Conservation (phyloP, 441 rosid species). For the Brassica hybrid region DNA sequence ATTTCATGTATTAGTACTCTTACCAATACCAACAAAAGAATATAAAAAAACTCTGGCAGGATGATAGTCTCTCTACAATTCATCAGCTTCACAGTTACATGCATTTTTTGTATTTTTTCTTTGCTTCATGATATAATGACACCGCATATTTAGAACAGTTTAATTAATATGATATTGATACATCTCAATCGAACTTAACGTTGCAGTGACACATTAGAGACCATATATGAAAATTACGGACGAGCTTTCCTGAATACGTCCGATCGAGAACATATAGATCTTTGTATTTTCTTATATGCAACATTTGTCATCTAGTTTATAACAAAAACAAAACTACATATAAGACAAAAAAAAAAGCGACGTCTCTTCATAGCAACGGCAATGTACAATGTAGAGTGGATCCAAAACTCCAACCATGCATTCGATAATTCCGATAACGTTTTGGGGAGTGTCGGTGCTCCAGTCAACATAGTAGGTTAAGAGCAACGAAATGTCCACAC, state of each 20-base stretch:
- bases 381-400: conserved; percentile 7
- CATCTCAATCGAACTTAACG: no score
- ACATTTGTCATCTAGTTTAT: conserved; percentile 22
- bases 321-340: conserved; percentile 14
- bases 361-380: conserved; percentile 23
- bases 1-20: no score
- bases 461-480: conserved; percentile 14
- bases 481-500: conserved; percentile 8
- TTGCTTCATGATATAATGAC: no score
- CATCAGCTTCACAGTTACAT: no score
- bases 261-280: neutral
- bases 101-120: no score
- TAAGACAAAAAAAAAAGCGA: neutral
- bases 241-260: conserved; percentile 13
- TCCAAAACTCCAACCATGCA: conserved; percentile 14
- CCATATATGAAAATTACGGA: neutral
- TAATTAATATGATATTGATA: no score
- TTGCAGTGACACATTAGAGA: neutral
- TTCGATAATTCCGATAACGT: conserved; percentile 23
- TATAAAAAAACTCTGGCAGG: no score
- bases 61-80: no score
- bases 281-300: neutral
- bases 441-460: conserved; percentile 39
- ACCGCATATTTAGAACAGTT: no score
- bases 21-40: no score